A percentile compares a stretch with the other conserved stretches of the same genome.
phyloP scores from a whole-genome alignment of 1,139 yeast species.

The Candida tetrigidarum region DNA sequence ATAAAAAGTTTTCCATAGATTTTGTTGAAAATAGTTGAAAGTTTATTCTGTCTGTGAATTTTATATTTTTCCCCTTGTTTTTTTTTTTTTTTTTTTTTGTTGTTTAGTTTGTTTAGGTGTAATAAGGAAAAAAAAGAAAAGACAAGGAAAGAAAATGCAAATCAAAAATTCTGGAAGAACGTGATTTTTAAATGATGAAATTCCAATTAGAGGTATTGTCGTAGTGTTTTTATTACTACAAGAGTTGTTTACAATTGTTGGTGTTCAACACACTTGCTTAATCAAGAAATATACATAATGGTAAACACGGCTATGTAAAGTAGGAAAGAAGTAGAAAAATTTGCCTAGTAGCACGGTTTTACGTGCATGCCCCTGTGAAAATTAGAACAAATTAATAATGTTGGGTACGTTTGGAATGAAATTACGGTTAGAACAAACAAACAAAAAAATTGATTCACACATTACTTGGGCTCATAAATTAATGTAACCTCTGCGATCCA shows the following conservation, averaged over 20 bases:
- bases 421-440: too few species aligned
- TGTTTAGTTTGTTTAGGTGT: not conserved
- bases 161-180: constrained; percentile 1
- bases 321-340: not conserved
- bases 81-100: not conserved
- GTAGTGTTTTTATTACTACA: too few species aligned
- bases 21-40: not conserved
- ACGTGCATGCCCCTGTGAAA: too few species aligned
- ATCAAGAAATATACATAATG: not conserved
- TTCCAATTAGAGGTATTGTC: too few species aligned
- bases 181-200: not conserved
- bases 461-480: not conserved
- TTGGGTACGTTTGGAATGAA: not conserved
- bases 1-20: constrained; percentile 1
- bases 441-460: too few species aligned
- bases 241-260: too few species aligned
- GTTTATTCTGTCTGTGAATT: constrained; percentile 1
- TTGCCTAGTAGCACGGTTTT: not conserved
- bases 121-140: not conserved
- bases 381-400: too few species aligned
- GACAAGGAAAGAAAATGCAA: not conserved
- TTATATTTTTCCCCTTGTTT: constrained; percentile 1
- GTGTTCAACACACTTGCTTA: not conserved
- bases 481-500: not conserved
- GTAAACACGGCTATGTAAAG: not conserved